Percentiles rank a stretch among this genome's conserved stretches.
phyloP scores from a whole-genome alignment of 2,329 filamentous ascomycete genomes.

The Tolypocladium inflatum region DNA sequence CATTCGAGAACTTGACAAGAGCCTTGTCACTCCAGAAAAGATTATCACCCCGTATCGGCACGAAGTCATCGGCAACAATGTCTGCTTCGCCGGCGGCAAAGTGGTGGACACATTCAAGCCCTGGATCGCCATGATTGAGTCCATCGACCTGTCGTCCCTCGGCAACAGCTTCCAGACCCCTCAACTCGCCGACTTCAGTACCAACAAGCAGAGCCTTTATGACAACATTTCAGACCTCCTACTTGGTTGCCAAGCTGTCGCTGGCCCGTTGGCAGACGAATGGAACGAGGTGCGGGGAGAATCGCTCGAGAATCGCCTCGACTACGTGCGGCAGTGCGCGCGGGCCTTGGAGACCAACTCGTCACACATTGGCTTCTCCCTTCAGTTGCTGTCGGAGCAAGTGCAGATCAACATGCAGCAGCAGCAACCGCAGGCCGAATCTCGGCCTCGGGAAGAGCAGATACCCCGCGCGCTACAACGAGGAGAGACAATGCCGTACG shows the following conservation, averaged over 20 bases:
- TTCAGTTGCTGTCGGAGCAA: slow-evolving; percentile 80
- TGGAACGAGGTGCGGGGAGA: slow-evolving; percentile 91
- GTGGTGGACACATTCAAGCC: slow-evolving; percentile 83
- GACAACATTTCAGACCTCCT: slow-evolving; percentile 88
- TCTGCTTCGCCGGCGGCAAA: slow-evolving; percentile 69
- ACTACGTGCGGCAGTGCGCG: slow-evolving; percentile 67
- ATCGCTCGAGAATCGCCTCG: slow-evolving; percentile 76
- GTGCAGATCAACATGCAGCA: slow-evolving; percentile 50
- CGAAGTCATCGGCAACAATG: slow-evolving; percentile 68
- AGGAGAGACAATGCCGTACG: slow-evolving; percentile 48
- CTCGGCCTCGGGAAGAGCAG: slow-evolving; percentile 34
- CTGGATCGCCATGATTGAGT: slow-evolving; percentile 85
- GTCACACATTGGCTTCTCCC: slow-evolving; percentile 76
- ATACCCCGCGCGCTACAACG: slow-evolving; percentile 44
- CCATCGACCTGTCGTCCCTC: slow-evolving; percentile 75
- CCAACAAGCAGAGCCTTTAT: slow-evolving; percentile 88
- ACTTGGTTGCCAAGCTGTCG: slow-evolving; percentile 81
- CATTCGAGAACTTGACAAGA: slow-evolving; percentile 80
- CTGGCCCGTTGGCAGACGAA: slow-evolving; percentile 84
- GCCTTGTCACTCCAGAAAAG: slow-evolving; percentile 67
- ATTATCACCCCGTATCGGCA: slow-evolving; percentile 72
- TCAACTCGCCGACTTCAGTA: slow-evolving; percentile 76
- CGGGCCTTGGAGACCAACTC: slow-evolving; percentile 79
- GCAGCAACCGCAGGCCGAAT: slow-evolving; percentile 26
- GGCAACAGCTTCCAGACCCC: slow-evolving; percentile 73